Base-by-base conservation (phyloP, 23 red algal genomes). In the Gracilaria caudata region DNA sequence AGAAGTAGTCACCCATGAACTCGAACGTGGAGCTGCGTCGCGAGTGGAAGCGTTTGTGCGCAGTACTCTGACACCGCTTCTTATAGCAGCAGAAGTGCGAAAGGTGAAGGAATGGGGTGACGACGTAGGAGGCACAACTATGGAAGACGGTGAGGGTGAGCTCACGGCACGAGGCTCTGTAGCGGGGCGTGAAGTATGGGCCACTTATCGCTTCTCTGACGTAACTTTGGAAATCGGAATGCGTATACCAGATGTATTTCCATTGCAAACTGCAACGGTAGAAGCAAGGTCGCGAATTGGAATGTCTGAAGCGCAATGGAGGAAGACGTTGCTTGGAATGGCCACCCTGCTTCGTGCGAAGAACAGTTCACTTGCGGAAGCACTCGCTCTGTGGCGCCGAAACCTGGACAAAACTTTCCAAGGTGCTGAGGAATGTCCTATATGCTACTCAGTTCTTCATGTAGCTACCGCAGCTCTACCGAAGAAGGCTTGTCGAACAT, bases 381-480 rank as follows among this genome's bases (percentile, higher is more conserved):
- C 95, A 25, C 82, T 98, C 9, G 82, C 65, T 29, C 73, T 98
- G 20, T 98, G 95, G 95, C 72, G 87, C 23, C 77, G 81, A 24
- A 98, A 81, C 72, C 75, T 98, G 33, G 91, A 98, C 51, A 72
- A 66, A 55, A 73, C 76, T 51, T 94, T 98, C 83, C 90, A 82
- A 57, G 90, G 90, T 41, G 63, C 83, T 24, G 95, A 98, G 37
- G 95, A 98, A 51, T 98, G 95, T 73, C 95, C 95, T 7, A 88
- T 98, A 25, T 98, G 95, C 77, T 98, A 98, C 58, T 91, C 72
- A 23, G 92, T 98, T 39, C 86, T 98, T 43, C 95, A 98, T 68
- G 60, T 93, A 14, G 46, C 60, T 10, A 92, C 78, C 20, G 90
- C 73, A 25, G 71, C 90, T 0, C 58, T 93, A 40, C 95, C 95